Evolutionary conservation across 176 grass and related monocot species (phyloP).

Genomic region (Elaeis guineensis): DNA sequence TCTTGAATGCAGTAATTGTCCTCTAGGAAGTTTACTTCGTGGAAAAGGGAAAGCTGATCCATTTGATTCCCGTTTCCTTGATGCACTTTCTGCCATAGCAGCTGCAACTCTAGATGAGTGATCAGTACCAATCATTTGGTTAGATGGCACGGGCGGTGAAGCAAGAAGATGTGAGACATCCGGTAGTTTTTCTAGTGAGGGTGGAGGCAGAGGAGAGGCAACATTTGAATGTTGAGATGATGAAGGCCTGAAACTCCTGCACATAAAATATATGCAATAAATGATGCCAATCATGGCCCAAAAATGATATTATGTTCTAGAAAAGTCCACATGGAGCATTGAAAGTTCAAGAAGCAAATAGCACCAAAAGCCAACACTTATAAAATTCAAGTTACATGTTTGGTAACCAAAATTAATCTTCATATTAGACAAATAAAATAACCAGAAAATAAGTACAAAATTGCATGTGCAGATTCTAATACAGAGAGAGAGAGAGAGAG

Average conservation of each 20-base stretch:
- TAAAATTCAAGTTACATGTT: no score
- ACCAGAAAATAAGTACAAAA: no score
- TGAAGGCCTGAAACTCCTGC: neutral
- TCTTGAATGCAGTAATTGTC: constrained; percentile 27
- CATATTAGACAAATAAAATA: no score
- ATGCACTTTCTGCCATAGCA: constrained; percentile 30
- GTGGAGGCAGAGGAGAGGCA: constrained; percentile 21
- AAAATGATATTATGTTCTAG: no score
- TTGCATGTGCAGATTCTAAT: no score
- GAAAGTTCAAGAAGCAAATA: no score
- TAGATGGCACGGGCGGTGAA: constrained; percentile 20
- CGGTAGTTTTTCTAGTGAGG: constrained; percentile 67
- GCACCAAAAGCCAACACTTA: no score
- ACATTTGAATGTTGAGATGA: constrained; percentile 19
- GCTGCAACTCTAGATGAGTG: constrained; percentile 30
- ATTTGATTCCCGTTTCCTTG: constrained; percentile 82
- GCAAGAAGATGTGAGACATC: constrained; percentile 53
- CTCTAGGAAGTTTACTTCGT: constrained; percentile 54
- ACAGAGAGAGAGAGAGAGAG: no score
- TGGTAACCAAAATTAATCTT: no score
- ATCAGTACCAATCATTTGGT: constrained; percentile 9
- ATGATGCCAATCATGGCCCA: no score
- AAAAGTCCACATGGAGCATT: no score
- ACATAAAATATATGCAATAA: neutral
- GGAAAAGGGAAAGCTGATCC: constrained; percentile 38